phyloP scores from a whole-genome alignment of 305 asterid species.

The Solanum hybrid region DNA sequence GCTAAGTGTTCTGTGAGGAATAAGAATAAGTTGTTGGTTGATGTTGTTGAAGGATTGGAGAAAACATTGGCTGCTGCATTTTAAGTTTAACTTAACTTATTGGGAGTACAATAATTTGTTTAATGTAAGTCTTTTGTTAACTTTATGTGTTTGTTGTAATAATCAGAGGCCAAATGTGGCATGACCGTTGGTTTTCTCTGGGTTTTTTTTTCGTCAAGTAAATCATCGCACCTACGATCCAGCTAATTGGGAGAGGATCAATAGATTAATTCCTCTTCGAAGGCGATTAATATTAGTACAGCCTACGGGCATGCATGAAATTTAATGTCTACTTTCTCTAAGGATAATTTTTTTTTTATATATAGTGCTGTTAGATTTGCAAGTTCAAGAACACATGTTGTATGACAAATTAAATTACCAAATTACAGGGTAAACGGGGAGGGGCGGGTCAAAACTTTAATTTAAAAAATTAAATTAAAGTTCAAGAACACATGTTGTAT shows the following conservation, averaged over 20 bases:
- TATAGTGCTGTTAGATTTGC: not conserved
- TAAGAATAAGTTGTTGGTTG: not conserved
- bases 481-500: no score
- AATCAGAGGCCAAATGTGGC: not conserved
- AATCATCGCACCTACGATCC: no score
- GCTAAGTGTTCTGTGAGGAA: conserved; percentile 29
- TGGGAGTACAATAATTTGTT: not conserved
- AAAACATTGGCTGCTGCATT: not conserved
- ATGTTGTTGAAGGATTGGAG: not conserved
- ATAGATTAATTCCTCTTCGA: no score
- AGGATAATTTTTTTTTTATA: not conserved
- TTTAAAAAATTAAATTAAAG: no score
- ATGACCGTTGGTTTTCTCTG: not conserved
- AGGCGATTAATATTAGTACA: not conserved
- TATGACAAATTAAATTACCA: not conserved
- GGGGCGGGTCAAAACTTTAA: no score
- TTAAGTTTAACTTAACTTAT: not conserved
- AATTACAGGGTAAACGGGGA: no score
- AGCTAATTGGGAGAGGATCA: not conserved
- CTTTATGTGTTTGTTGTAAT: not conserved
- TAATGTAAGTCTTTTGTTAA: not conserved
- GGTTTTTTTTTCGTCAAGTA: not conserved
- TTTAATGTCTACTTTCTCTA: not conserved
- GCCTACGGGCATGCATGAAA: not conserved
- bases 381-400: not conserved